These are phyloP conservation scores for Priceomyces medius DNA, from an alignment of 805 yeast genomes.

Conservation along the genomic window DNA sequence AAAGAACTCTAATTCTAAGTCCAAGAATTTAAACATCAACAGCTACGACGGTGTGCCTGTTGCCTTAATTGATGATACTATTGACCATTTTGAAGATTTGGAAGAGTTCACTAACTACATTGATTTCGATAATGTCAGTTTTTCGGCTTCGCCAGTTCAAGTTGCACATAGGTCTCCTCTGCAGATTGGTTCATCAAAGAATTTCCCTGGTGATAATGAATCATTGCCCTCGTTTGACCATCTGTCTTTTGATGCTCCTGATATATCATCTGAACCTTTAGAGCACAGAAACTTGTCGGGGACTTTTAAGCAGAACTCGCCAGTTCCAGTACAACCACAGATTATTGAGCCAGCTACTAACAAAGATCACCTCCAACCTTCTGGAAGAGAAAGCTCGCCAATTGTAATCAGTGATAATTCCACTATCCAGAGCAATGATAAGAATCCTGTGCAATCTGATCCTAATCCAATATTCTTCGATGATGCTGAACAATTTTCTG, in stretches of 20 bases:
- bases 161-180: neutral
- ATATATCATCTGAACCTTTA: neutral
- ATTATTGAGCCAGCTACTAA: neutral
- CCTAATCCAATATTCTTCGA: neutral
- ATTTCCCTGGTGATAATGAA: no score
- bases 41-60: conserved; percentile 3
- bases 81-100: conserved; percentile 26
- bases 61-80: conserved; percentile 4
- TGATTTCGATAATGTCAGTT: conserved; percentile 38
- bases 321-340: neutral
- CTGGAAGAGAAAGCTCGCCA: conserved; percentile 1
- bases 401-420: conserved; percentile 3
- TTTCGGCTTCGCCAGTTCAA: conserved; percentile 22
- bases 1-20: conserved; percentile 31
- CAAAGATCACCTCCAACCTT: neutral
- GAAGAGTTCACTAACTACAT: conserved; percentile 42
- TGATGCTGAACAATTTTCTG: neutral
- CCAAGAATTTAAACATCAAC: conserved; percentile 16
- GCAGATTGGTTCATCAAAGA: no score
- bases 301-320: neutral
- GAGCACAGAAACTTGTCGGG: no score
- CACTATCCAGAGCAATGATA: neutral
- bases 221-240: neutral
- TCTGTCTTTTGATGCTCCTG: neutral
- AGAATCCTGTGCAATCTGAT: conserved; percentile 7